Evolutionary conservation across 106 monocot species (phyloP), one percentile per base, ranked within the genome.

Genomic region (Amphibolis antarctica): DNA sequence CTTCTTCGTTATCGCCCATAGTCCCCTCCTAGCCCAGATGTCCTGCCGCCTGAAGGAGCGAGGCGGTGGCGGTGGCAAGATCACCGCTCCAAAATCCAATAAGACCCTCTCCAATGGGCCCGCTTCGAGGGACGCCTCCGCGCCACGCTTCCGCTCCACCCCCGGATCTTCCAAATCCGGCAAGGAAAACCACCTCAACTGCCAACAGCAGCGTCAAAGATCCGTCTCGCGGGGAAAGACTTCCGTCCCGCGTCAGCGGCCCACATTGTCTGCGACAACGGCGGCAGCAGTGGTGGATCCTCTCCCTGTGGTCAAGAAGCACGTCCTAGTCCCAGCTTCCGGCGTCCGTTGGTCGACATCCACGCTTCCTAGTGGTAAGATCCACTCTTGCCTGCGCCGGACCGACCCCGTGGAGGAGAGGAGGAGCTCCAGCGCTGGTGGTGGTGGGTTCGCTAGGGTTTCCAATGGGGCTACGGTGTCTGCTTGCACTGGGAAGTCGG

Each of bases 261-360:
- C 77, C 7, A 26, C 42, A 22, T 36, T 36, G 4, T 4, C 36
- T 7, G 48, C 61, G 14, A 69, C 46, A 10, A 60, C 73, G 9
- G 27, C 42, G 19, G 29, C 61, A 3, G 0, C 22, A n/a, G 42
- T n/a, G 10, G 5, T 18, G n/a, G 12, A 13, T 20, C 19, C 63
- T 47, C 28, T 14, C 24, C 18, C 22, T 24, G 14, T 0, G 15
- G 5, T 12, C 14, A 69, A 85, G 62, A 85, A 79, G 53, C 67
- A 73, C 27, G 62, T 28, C 1, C 22, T 49, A 3, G 26, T 57
- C 42, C 69, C 69, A 21, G 42, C 65, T 47, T n/a, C 65, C 20
- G 77, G 68, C 19, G 85, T 90, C 49, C 79, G 91, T 27, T 77
- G 84, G 78, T 91, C 91, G 30, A 91, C 98, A 6, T 98, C 91